Base-by-base conservation (phyloP, 164 flowering plant species). In the Liquidambar formosana region DNA sequence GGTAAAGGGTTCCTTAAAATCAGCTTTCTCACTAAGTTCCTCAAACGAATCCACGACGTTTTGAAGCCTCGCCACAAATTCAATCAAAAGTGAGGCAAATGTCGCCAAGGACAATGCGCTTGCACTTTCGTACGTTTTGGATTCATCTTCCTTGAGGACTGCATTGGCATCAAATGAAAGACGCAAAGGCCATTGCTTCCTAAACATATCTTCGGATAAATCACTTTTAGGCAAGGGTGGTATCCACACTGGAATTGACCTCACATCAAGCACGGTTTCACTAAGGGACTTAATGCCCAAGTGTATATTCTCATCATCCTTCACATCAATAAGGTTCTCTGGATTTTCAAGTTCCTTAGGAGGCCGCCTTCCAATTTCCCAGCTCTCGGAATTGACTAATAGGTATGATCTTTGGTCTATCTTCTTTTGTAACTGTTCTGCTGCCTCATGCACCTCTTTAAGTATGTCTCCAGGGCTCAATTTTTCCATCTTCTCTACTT, bases 51-150 rank as follows among this genome's bases (percentile, higher is more conserved):
- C 81, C 22, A 92, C 93, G 14, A 94, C 80, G 75, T 91, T 82
- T 59, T 90, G 93, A 70, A 94, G 97, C 85, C 99, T 89, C 3
- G 99, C 99, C 11, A 91, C 99, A 72, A 94, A 94, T 73, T 94
- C 99, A 52, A 94, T 90, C 78, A 94, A 62, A 58, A 92, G 83
- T 0, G 97, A 92, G n/a, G 94, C 63, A 79, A 94, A 92, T 13
- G 97, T 92, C 1, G 94, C 97, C 26, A 92, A 76, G 3, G 95
- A 88, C 74, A 92, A 80, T 13, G 90, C 80, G 70, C 91, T 92
- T 0, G 99, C 97, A 75, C 97, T 93, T 76, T 91, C 95, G 67
- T 83, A 93, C 4, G 93, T 88, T 63, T 75, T 78, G 0, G 85
- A 84, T 75, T 89, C 91, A 46, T 74, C 80, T 46, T 76, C 86